Conservation (phyloP, 441 rosid species). For the Biscutella auriculata region DNA sequence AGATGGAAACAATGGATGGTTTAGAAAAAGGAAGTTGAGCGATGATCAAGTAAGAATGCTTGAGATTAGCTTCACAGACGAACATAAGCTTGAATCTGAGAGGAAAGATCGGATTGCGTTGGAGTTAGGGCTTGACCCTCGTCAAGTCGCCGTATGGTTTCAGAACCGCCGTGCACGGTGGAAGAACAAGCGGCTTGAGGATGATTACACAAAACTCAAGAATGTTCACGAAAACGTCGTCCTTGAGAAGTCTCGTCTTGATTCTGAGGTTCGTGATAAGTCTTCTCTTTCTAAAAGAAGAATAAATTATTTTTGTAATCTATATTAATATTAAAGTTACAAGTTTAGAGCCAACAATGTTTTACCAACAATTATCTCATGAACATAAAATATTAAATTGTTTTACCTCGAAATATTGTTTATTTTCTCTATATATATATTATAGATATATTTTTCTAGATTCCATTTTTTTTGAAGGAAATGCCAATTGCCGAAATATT, state of each 20-base stretch:
- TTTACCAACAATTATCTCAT: no score
- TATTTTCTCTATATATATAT: background rate
- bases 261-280: constrained; percentile 48
- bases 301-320: background rate
- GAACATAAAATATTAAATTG: background rate
- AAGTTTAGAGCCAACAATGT: background rate
- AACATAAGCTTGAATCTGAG: constrained; percentile 72
- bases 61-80: constrained; percentile 49
- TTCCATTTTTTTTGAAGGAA: background rate
- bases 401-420: background rate
- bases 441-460: background rate
- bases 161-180: constrained; percentile 77
- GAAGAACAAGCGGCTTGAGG: constrained; percentile 72
- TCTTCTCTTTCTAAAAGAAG: background rate
- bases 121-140: constrained; percentile 68
- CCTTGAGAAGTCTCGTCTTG: constrained; percentile 55
- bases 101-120: constrained; percentile 61
- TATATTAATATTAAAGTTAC: background rate
- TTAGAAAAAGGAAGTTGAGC: constrained; percentile 61
- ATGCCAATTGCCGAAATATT: background rate
- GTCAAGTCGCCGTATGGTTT: constrained; percentile 91
- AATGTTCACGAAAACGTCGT: constrained; percentile 32
- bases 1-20: constrained; percentile 9
- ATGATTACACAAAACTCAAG: constrained; percentile 47
- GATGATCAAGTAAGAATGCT: constrained; percentile 49